Base-by-base conservation (phyloP, 495 filamentous ascomycete species). In the Lasiosphaeria hispida region DNA sequence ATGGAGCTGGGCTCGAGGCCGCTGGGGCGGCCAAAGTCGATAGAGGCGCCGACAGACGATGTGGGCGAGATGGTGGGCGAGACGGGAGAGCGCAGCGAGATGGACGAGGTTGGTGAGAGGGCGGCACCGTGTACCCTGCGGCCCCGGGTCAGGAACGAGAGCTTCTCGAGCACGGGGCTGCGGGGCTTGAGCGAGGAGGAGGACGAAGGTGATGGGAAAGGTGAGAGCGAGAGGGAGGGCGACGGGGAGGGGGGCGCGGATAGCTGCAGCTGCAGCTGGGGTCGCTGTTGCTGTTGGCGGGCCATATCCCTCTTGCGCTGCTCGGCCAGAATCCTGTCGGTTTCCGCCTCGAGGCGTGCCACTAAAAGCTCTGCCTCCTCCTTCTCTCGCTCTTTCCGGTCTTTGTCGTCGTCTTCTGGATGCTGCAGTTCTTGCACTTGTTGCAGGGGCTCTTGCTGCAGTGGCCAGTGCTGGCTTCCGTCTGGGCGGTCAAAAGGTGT, bases 291-390 rank as follows among this genome's bases (percentile, higher is more conserved):
- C 30, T 30, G 73, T 34, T 79, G 70, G 48, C 75, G 70, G 40
- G 69, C 67, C 45, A 75, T 65, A 44, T 79, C 73, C 52, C 80
- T 80, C 33, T 72, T 75, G 53, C 73, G 70, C 45, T 70, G 68
- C 38, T 78, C 78, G 43, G 77, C 75, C 37, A 77, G 57, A 41
- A 75, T 74, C 63, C 64, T 74, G 58, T 72, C 61, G 35, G 72
- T 75, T 63, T 78, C 76, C 40, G 65, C 64, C 43, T 70, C 62
- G n/a, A 69, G 57, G 58, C 68, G 74, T 63, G 71, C 69, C 53
- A 72, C 64, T 44, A 30, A 30, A 2, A 30, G 23, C 23, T 30
- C 23, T 30, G 23, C 23, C 23, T 30, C 23, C 23, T 30, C 54
- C 44, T 68, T 57, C 14, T 64, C 56, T 45, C 60, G 14, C 14